Evolutionary conservation across 108 stramenopile genomes (phyloP).

Genomic region (Aureococcus anophagefferens): DNA sequence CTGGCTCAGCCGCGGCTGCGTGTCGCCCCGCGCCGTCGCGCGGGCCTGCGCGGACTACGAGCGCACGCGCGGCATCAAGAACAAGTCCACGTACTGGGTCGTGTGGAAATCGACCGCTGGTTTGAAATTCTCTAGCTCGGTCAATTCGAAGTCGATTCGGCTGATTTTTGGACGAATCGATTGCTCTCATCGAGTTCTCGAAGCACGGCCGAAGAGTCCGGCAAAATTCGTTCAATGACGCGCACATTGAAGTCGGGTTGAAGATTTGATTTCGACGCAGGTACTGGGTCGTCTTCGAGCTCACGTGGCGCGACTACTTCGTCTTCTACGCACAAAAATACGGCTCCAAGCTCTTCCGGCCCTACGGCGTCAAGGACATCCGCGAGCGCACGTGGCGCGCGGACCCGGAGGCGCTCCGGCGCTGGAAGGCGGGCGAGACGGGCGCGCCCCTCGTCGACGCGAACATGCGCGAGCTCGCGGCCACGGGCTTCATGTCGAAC

Average conservation of each 20-base stretch:
- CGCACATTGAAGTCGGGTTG: no score
- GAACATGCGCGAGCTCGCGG: constrained; percentile 91
- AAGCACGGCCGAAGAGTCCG: no score
- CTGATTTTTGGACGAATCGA: no score
- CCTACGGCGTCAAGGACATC: constrained; percentile 51
- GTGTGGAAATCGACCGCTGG: no score
- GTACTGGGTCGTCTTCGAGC: constrained; percentile 94
- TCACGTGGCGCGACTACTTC: constrained; percentile 92
- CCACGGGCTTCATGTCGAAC: constrained; percentile 94
- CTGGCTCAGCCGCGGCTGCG: constrained; percentile 83
- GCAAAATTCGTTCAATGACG: no score
- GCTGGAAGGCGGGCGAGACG: constrained; percentile 72
- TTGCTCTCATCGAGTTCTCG: no score
- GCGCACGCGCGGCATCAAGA: constrained; percentile 37
- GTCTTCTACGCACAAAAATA: constrained; percentile 78
- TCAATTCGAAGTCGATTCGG: no score
- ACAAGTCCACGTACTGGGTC: constrained; percentile 87
- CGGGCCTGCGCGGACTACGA: not conserved
- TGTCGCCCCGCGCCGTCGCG: constrained; percentile 60
- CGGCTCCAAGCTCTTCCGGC: constrained; percentile 67
- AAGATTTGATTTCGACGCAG: no score
- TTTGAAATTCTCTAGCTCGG: no score
- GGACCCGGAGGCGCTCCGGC: constrained; percentile 34
- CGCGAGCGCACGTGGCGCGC: not conserved
- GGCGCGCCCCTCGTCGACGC: constrained; percentile 91